Evolutionary conservation across 2,329 filamentous ascomycete species (phyloP).

Genomic region (Fusarium marasasianum): DNA sequence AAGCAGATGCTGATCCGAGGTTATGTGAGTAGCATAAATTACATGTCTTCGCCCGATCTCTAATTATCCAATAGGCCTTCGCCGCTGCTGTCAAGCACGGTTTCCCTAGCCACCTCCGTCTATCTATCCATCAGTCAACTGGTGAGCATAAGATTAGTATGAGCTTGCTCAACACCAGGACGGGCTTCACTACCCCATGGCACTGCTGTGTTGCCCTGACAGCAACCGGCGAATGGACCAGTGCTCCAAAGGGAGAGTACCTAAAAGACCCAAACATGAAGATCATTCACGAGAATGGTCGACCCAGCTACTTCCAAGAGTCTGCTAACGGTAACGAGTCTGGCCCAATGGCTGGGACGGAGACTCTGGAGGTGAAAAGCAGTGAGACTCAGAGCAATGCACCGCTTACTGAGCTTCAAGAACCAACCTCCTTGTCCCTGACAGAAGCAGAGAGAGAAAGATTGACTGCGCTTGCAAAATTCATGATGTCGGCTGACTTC

Average conservation of each 20-base stretch:
- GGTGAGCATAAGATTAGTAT: slow-evolving; percentile 44
- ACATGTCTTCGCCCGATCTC: fast-evolving
- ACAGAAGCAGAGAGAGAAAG: not conserved
- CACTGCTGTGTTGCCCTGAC: slow-evolving; percentile 36
- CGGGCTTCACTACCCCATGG: slow-evolving; percentile 47
- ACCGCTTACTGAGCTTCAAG: not conserved
- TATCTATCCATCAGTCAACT: slow-evolving; percentile 45
- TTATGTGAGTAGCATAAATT: slow-evolving; percentile 29
- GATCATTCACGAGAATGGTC: not conserved
- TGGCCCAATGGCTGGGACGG: too few species aligned
- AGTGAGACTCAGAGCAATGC: fast-evolving
- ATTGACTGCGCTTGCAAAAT: not conserved
- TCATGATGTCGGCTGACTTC: not conserved
- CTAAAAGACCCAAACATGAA: slow-evolving; percentile 4
- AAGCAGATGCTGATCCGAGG: slow-evolving; percentile 47
- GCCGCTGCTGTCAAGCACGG: slow-evolving; percentile 39
- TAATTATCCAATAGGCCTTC: slow-evolving; percentile 39
- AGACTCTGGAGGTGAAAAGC: too few species aligned
- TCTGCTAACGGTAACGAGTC: fast-evolving
- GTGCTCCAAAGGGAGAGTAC: slow-evolving; percentile 13
- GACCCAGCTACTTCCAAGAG: not conserved
- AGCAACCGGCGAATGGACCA: not conserved
- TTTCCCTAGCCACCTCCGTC: slow-evolving; percentile 42
- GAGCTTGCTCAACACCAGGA: slow-evolving; percentile 43
- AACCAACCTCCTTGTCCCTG: not conserved